Conservation (phyloP, 257 asterid genomes). For the Capsicum pubescens region DNA sequence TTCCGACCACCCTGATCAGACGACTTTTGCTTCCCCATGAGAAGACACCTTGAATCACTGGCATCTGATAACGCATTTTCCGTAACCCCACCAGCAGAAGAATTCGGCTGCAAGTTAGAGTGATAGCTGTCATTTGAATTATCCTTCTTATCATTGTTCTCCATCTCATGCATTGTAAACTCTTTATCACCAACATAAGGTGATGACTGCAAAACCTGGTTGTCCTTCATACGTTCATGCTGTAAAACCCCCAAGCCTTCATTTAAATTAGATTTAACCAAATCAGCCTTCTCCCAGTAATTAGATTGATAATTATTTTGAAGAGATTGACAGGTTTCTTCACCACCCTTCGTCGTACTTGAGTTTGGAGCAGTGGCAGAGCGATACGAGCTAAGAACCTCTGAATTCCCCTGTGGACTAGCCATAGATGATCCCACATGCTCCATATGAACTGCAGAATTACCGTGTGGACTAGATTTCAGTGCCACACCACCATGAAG, state of each 20-base stretch:
- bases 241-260: too few species aligned
- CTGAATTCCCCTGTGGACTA: conserved; percentile 47
- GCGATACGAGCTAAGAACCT: conserved; percentile 48
- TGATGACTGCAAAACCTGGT: conserved; percentile 14
- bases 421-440: conserved; percentile 48
- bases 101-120: conserved; percentile 58
- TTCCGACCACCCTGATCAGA: conserved; percentile 53
- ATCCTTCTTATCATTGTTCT: conserved; percentile 54
- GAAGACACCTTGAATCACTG: conserved; percentile 57
- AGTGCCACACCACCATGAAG: conserved; percentile 46
- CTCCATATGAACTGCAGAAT: conserved; percentile 50
- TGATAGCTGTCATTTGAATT: conserved; percentile 69
- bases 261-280: too few species aligned
- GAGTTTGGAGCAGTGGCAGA: conserved; percentile 48
- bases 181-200: conserved; percentile 46
- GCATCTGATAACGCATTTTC: conserved; percentile 59
- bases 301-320: too few species aligned
- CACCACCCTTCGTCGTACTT: conserved; percentile 35
- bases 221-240: too few species aligned
- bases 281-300: too few species aligned
- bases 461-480: conserved; percentile 54
- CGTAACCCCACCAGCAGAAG: conserved; percentile 55
- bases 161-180: conserved; percentile 48
- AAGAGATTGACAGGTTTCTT: too few species aligned
- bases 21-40: conserved; percentile 62